Percentiles rank a stretch among this genome's conserved stretches.
Evolutionary conservation across 2,329 filamentous ascomycete genomes (phyloP).

Genomic region (Fusarium secorum): DNA sequence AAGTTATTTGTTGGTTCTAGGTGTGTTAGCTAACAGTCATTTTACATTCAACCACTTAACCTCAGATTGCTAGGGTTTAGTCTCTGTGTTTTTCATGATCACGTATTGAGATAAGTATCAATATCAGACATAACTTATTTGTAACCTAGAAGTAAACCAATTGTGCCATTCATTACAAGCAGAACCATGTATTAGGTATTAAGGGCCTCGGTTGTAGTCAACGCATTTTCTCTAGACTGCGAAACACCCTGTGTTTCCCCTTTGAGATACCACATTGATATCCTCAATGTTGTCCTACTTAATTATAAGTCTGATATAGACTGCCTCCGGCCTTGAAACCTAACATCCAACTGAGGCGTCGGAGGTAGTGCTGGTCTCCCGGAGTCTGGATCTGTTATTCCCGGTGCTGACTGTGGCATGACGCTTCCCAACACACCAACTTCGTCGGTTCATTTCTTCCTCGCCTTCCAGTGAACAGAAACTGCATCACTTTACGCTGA

Average conservation of each 20-base stretch:
- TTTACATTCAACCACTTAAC: background rate
- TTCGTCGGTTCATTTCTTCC: slow-evolving; percentile 66
- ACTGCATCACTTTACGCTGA: slow-evolving; percentile 67
- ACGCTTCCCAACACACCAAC: slow-evolving; percentile 70
- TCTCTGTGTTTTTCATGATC: background rate
- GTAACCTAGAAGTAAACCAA: background rate
- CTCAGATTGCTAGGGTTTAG: background rate
- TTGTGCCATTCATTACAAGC: background rate
- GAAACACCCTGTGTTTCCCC: background rate
- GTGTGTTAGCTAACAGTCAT: background rate
- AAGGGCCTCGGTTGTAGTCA: background rate
- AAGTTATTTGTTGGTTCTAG: no score
- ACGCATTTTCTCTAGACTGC: background rate
- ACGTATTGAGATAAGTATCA: background rate
- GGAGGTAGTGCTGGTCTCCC: background rate
- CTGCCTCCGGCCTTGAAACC: background rate
- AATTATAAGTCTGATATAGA: no score
- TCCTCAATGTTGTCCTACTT: background rate
- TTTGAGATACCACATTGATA: background rate
- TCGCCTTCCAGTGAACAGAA: background rate
- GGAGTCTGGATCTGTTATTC: background rate
- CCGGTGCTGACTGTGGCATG: background rate
- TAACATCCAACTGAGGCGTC: background rate
- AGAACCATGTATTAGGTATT: background rate
- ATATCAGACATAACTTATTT: background rate